phyloP scores from a whole-genome alignment of 768 basidiomycete genomes.

The Rhodotorula paludigena region DNA sequence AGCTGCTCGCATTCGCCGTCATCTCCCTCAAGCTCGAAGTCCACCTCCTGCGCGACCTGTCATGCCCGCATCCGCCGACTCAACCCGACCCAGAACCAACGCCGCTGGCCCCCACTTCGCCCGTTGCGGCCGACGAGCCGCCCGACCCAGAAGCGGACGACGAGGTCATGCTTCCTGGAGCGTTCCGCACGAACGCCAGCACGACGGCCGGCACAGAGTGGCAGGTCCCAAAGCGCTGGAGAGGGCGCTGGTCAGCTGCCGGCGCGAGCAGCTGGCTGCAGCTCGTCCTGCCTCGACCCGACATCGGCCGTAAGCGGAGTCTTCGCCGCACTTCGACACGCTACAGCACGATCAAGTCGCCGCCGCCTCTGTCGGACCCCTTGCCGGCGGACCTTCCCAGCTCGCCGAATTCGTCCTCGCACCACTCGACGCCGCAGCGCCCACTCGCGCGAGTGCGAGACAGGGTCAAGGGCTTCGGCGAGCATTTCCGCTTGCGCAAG shows the following conservation, averaged over 20 bases:
- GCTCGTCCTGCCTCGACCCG: background rate
- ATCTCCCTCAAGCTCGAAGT: constrained; percentile 35
- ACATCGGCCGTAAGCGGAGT: background rate
- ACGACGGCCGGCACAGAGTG: background rate
- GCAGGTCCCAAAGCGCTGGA: background rate
- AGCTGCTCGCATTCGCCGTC: constrained; percentile 30
- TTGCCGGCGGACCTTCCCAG: background rate
- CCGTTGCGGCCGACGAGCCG: background rate
- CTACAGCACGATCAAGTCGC: background rate
- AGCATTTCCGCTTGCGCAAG: background rate
- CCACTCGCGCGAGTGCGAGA: background rate
- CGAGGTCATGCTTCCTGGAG: background rate
- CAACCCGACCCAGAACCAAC: background rate
- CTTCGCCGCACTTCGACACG: background rate
- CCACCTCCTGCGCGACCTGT: constrained; percentile 23
- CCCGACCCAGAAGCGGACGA: background rate
- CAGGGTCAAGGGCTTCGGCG: constrained; percentile 6
- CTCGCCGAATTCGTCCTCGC: background rate
- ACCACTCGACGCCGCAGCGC: background rate
- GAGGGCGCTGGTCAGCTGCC: background rate
- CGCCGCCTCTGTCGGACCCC: background rate
- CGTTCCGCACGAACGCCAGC: background rate
- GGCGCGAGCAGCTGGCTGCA: background rate
- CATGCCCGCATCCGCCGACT: constrained; percentile 21
- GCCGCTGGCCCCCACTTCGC: too few relatives aligned